Percentiles rank a stretch among this genome's conserved stretches.
Evolutionary conservation across 495 filamentous ascomycete genomes (phyloP).

Genomic region (Tuber microsphaerosporum): DNA sequence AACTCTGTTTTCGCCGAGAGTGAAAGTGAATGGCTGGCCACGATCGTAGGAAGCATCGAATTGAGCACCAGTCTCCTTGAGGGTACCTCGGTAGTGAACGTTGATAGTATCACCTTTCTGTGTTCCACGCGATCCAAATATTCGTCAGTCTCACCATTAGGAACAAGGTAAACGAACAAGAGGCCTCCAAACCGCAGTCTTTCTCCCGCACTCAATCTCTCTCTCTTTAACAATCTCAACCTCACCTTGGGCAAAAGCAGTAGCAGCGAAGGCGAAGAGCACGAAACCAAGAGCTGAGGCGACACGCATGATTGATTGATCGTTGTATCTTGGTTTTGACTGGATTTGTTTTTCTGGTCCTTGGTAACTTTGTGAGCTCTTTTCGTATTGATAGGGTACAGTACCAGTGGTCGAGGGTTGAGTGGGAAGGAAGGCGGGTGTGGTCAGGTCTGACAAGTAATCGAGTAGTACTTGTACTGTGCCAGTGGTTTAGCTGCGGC

Average conservation of each 20-base stretch:
- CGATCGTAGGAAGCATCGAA: slow-evolving; percentile 66
- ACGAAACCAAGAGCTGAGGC: slow-evolving; percentile 50
- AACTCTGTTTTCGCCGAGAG: slow-evolving; percentile 68
- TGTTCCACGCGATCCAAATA: slow-evolving; percentile 58
- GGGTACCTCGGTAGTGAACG: slow-evolving; percentile 82
- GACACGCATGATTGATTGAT: slow-evolving; percentile 49
- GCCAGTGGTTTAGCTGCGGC: too few species aligned
- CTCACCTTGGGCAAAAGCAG: slow-evolving; percentile 50
- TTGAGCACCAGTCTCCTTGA: slow-evolving; percentile 50
- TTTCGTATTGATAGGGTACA: not conserved
- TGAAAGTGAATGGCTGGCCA: slow-evolving; percentile 66
- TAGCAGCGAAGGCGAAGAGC: slow-evolving; percentile 50
- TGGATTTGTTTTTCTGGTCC: not conserved
- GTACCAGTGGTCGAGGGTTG: not conserved
- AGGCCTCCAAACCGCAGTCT: slow-evolving; percentile 51
- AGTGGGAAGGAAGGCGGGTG: not conserved
- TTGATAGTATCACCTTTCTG: slow-evolving; percentile 66
- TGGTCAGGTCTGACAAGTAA: not conserved
- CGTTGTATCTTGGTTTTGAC: not conserved
- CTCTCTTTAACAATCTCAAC: slow-evolving; percentile 70
- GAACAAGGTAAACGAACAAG: slow-evolving; percentile 46
- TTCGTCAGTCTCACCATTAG: slow-evolving; percentile 67
- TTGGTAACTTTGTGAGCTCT: not conserved
- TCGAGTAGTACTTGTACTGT: too few species aligned
- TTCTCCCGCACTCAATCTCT: slow-evolving; percentile 63